Evolutionary conservation across 208 protist genomes (phyloP), one percentile per base, ranked within the genome.

Genomic region (Trichomonas tenax): DNA sequence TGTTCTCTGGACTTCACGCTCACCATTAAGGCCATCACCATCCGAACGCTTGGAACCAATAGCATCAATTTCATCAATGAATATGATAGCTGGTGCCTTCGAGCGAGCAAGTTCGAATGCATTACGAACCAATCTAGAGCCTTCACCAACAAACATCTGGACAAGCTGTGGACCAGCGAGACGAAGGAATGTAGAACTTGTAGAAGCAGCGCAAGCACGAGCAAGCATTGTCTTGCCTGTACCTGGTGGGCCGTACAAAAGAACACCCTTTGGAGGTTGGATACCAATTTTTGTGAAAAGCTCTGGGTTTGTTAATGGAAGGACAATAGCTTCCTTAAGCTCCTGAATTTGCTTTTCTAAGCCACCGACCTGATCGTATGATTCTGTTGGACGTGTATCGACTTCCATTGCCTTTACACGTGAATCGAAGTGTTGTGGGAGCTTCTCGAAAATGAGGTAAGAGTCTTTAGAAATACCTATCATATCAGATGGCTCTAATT

Each of bases 361-460:
- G 11, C 99, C 99, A 49, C 99, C 99, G 86, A 99, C 98, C 96
- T 99, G 99, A 26, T 97, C 98, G 97, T 99, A 99, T 96, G 99
- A 98, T 96, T 99, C 99, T 96, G 98, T 99, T 49, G 99, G 99
- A 97, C 98, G 98, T 97, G 99, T 99, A 95, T 96, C 95, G 48
- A 99, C 99, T 97, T 99, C 99, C 99, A 99, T 99, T 46, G 99
- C 99, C 98, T 99, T 99, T n/a, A 99, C 99, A 36, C 99, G 99
- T 63, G 98, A 98, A 97, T 99, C 99, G 38, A 96, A 99, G 98
- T 99, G 99, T 34, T 98, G 97, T n/a, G 99, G 99, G 31, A 99
- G 98, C 38, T 98, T 99, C 97, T 99, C 99, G 4, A 99, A 98
- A 90, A 99, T 98, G 23, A 99, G 98, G 97, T 99, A 99, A 63